Conservation (phyloP, 306 rosid genomes). For the Glycine tomentella region DNA sequence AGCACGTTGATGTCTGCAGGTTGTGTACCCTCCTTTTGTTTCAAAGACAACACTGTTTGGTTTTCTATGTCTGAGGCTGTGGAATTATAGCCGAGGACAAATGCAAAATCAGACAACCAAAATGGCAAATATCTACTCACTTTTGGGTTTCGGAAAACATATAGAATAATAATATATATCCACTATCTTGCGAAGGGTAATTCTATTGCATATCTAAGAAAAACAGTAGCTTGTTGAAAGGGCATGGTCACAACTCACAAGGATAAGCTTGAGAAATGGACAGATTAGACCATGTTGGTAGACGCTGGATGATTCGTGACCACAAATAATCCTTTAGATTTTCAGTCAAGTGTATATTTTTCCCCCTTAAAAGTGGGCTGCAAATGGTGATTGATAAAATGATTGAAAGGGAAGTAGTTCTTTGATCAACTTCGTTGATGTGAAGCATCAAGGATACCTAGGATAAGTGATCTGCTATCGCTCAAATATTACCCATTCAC, state of each 20-base stretch:
- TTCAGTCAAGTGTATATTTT: not conserved
- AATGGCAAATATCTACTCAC: constrained; percentile 38
- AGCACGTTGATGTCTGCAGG: constrained; percentile 46
- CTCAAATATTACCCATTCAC: constrained; percentile 23
- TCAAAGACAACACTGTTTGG: constrained; percentile 39
- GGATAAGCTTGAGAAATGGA: constrained; percentile 12
- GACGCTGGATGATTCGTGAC: constrained; percentile 37
- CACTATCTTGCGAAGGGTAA: not conserved
- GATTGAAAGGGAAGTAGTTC: constrained; percentile 14
- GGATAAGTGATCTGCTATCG: not conserved
- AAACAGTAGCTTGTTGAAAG: constrained; percentile 35
- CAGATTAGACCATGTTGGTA: constrained; percentile 44
- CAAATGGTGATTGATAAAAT: constrained; percentile 23
- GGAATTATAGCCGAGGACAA: constrained; percentile 35
- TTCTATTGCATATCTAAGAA: not conserved
- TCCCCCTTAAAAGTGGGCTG: constrained; percentile 9
- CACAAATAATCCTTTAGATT: constrained; percentile 42
- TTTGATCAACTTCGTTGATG: constrained; percentile 33
- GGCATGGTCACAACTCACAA: constrained; percentile 39
- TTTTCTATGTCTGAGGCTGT: constrained; percentile 49
- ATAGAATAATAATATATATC: constrained; percentile 6
- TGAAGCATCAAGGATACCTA: constrained; percentile 27
- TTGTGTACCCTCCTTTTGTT: constrained; percentile 40
- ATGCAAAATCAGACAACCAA: constrained; percentile 43
- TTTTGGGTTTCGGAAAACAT: constrained; percentile 2